Evolutionary conservation across 176 grass and related monocot genomes (phyloP).

Genomic region (Carex myosuroides): DNA sequence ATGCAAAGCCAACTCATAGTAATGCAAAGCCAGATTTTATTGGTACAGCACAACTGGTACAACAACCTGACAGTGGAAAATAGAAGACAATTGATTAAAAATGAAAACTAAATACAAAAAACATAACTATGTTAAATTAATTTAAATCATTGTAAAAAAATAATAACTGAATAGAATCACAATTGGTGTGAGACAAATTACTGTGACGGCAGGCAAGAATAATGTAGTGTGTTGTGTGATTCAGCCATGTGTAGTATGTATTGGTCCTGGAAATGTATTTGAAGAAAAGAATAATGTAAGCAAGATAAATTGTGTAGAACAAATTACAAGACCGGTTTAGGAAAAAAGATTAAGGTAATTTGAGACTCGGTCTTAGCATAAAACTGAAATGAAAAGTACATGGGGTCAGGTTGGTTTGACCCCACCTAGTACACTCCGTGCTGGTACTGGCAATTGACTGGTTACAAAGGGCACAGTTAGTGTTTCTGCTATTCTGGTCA

Average conservation of each 20-base stretch:
- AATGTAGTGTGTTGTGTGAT: too few relatives aligned
- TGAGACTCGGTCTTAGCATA: neutral
- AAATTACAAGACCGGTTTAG: neutral
- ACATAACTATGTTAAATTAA: too few relatives aligned
- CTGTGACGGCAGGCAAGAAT: too few relatives aligned
- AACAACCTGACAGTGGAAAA: too few relatives aligned
- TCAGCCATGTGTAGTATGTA: conserved; percentile 90
- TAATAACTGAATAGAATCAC: too few relatives aligned
- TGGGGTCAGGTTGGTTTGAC: neutral
- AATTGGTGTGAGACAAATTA: neutral
- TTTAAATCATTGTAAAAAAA: too few relatives aligned
- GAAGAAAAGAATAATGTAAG: neutral
- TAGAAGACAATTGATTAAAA: too few relatives aligned
- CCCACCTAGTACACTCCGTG: neutral
- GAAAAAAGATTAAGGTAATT: neutral
- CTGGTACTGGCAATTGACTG: neutral
- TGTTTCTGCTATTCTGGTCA: neutral
- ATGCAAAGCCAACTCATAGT: conserved; percentile 80
- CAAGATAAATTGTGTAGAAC: neutral
- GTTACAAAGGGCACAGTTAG: neutral
- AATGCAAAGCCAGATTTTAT: conserved; percentile 48
- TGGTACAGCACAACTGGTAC: too few relatives aligned
- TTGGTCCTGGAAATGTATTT: conserved; percentile 49
- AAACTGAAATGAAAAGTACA: neutral
- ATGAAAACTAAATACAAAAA: too few relatives aligned